Evolutionary conservation across 306 rosid genomes (phyloP).

Genomic region (Ormosia semicastrata): DNA sequence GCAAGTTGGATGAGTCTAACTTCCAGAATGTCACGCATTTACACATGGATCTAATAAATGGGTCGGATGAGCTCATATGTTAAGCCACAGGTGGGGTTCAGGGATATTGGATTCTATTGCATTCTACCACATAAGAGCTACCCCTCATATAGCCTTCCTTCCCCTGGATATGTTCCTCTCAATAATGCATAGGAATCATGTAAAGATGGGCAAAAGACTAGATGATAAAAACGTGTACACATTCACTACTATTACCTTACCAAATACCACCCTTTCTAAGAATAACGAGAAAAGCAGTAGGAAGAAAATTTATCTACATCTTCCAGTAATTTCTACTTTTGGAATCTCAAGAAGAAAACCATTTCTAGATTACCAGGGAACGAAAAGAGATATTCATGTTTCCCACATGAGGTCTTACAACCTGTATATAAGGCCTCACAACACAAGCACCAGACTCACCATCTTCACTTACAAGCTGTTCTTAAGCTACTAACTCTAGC

Average conservation of each 20-base stretch:
- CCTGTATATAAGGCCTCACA: slow-evolving; percentile 62
- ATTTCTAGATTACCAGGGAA: slow-evolving; percentile 37
- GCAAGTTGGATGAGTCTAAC: too few relatives aligned
- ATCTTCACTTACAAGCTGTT: slow-evolving; percentile 32
- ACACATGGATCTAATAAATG: slow-evolving; percentile 19
- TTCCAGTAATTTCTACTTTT: slow-evolving; percentile 28
- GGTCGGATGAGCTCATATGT: slow-evolving; percentile 30
- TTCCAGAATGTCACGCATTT: slow-evolving; percentile 1
- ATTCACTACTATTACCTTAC: slow-evolving; percentile 36
- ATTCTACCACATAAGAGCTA: slow-evolving; percentile 57
- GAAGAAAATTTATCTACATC: slow-evolving; percentile 16
- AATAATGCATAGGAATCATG: slow-evolving; percentile 85
- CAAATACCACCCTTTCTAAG: slow-evolving; percentile 30
- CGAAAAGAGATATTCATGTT: slow-evolving; percentile 45
- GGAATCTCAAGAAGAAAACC: slow-evolving; percentile 43
- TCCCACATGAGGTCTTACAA: slow-evolving; percentile 39
- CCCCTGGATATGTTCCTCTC: slow-evolving; percentile 57
- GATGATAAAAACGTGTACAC: slow-evolving; percentile 26
- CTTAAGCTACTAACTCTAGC: slow-evolving; percentile 9
- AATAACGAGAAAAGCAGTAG: slow-evolving; percentile 17
- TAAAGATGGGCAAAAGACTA: slow-evolving; percentile 52
- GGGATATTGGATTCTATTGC: slow-evolving; percentile 41
- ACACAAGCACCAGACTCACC: slow-evolving; percentile 48
- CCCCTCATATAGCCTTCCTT: slow-evolving; percentile 70
- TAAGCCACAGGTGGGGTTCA: slow-evolving; percentile 35